Evolutionary conservation across 441 rosid species (phyloP).

Genomic region (Eruca vesicaria): DNA sequence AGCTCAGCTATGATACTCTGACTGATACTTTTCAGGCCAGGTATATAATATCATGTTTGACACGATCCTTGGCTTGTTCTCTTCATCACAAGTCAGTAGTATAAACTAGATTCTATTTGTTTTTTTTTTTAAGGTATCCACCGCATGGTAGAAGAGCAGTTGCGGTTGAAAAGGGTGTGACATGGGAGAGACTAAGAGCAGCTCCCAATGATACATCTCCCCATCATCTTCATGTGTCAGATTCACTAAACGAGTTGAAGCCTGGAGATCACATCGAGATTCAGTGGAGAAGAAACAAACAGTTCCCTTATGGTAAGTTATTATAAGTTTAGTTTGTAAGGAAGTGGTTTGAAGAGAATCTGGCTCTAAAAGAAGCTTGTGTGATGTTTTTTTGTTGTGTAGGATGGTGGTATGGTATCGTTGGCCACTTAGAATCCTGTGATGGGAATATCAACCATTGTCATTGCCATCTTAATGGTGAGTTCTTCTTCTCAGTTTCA

Average conservation of each 20-base stretch:
- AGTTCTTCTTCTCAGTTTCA: constrained; percentile 36
- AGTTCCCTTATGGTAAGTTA: constrained; percentile 78
- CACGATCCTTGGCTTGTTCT: background rate
- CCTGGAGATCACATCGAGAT: constrained; percentile 92
- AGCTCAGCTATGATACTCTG: constrained; percentile 71
- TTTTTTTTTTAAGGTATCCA: constrained; percentile 63
- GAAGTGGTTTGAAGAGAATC: background rate
- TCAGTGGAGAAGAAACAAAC: constrained; percentile 96
- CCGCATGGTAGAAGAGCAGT: constrained; percentile 83
- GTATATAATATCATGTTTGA: constrained; percentile 36
- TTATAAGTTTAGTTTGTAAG: background rate
- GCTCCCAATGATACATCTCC: constrained; percentile 66
- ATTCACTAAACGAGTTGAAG: constrained; percentile 62
- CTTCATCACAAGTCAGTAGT: background rate
- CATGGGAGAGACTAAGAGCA: constrained; percentile 82
- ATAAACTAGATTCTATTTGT: background rate
- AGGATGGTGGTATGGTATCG: constrained; percentile 99
- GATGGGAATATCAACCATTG: constrained; percentile 70
- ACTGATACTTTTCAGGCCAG: constrained; percentile 89
- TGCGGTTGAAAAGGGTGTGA: constrained; percentile 61
- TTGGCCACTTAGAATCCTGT: constrained; percentile 87
- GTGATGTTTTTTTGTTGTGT: constrained; percentile 27
- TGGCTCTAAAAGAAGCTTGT: constrained; percentile 1
- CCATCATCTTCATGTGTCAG: constrained; percentile 60
- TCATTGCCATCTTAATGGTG: constrained; percentile 63